Evolutionary conservation across 2,329 filamentous ascomycete genomes (phyloP).

Genomic region (Fusarium falciforme): DNA sequence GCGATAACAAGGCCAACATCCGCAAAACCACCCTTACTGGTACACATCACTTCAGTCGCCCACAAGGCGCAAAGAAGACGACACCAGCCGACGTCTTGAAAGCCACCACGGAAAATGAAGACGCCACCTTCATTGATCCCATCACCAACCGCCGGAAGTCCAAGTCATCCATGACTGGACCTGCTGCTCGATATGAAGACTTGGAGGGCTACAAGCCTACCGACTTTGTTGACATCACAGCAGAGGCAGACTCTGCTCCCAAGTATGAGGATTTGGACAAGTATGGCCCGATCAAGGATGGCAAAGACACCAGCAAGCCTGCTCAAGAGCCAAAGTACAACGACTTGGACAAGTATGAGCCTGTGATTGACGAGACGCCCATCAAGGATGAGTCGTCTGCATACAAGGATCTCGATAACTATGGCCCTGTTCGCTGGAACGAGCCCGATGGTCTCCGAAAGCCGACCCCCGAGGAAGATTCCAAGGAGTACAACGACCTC

Average conservation of each 20-base stretch:
- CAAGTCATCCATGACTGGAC: constrained; percentile 37
- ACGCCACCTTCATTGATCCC: constrained; percentile 60
- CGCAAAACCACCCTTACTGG: constrained; percentile 49
- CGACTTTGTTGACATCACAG: constrained; percentile 38
- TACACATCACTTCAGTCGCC: constrained; percentile 48
- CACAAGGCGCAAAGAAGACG: constrained; percentile 28
- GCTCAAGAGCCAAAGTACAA: constrained; percentile 41
- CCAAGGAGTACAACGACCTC: constrained; percentile 53
- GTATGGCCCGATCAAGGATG: constrained; percentile 51
- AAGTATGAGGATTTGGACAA: constrained; percentile 49
- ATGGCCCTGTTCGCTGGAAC: constrained; percentile 50
- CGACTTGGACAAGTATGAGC: constrained; percentile 52
- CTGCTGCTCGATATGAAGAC: constrained; percentile 46
- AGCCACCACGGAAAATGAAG: constrained; percentile 37
- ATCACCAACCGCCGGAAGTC: constrained; percentile 67
- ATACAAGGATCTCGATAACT: constrained; percentile 53
- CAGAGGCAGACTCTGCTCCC: constrained; percentile 39
- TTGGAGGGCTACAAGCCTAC: constrained; percentile 50
- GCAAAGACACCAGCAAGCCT: constrained; percentile 31
- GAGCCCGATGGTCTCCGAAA: constrained; percentile 41
- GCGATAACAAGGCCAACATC: constrained; percentile 43
- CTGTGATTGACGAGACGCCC: constrained; percentile 45
- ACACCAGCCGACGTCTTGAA: constrained; percentile 39
- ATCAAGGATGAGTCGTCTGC: constrained; percentile 40
- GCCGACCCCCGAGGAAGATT: constrained; percentile 41